Evolutionary conservation across 164 flowering plant species (phyloP), one percentile per base, ranked within the genome.

Genomic region (Macadamia tetraphylla): DNA sequence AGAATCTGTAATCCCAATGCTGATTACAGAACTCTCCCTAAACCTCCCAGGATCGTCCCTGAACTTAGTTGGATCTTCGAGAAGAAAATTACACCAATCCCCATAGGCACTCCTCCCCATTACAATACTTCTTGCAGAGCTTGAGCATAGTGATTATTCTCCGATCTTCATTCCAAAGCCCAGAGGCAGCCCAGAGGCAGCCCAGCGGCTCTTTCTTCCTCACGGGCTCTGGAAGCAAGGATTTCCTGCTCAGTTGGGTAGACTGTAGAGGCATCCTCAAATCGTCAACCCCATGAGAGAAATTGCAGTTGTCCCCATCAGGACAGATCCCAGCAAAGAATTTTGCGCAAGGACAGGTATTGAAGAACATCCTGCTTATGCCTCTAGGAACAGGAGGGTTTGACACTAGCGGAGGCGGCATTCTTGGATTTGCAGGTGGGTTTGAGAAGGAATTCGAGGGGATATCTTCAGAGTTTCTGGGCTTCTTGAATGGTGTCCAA

Each of bases 91-190:
- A 71, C 99, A 92, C 71, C 81, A 79, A 0, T 90, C 87, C 9
- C 98, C 98, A 78, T 87, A 95, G 91, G 58, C 98, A 95, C 48
- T 83, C 90, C 31, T n/a, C 96, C 29, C 97, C 97, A 73, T 83
- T 86, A 48, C 82, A 87, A 69, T 75, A 95, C 84, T 81, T 92
- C 84, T 83, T 88, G 74, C 98, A 94, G 7, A 94, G 73, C 79
- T 79, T 90, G 82, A 89, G 72, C 80, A 74, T 83, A 48, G 76
- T 23, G 23, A 23, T 23, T 23, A 23, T 23, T 23, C 23, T 23
- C 23, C 23, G 23, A 23, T 23, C 23, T 66, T 88, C 92, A 11
- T 83, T 82, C 87, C 87, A 82, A 73, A 76, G 78, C n/a, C 75
- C 80, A 6, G 60, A 23, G 23, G n/a, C n/a, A 76, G 78, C n/a